Evolutionary conservation across 1,284 basidiomycete genomes (phyloP).

Genomic region (Puccinia novopanici): DNA sequence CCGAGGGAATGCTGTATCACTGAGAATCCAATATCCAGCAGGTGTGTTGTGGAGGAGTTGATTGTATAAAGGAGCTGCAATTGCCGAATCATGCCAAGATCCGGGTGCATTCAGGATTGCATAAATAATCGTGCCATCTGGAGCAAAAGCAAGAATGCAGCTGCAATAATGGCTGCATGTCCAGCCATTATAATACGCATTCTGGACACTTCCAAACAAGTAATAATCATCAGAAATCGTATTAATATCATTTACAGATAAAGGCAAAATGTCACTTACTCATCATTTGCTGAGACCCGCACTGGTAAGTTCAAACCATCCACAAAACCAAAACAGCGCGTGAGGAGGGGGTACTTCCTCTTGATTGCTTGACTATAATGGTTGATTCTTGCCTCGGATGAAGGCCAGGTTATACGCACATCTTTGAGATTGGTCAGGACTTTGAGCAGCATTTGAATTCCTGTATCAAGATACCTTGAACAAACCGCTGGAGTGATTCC

Average conservation of each 20-base stretch:
- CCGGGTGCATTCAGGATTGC: too few species aligned
- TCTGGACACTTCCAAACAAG: neutral
- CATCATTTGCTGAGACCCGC: neutral
- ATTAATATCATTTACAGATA: neutral
- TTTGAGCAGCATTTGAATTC: neutral
- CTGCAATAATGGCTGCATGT: too few species aligned
- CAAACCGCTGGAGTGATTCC: neutral
- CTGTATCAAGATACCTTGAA: too few species aligned
- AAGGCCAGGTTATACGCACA: neutral
- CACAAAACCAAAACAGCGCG: neutral
- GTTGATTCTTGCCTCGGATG: neutral
- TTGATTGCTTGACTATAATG: neutral
- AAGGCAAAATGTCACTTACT: slow-evolving; percentile 4
- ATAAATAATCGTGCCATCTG: too few species aligned
- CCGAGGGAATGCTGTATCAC: slow-evolving; percentile 3
- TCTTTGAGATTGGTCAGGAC: neutral
- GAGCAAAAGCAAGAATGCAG: too few species aligned
- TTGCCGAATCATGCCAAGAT: too few species aligned
- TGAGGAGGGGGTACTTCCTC: neutral
- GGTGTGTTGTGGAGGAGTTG: neutral
- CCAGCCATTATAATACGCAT: too few species aligned
- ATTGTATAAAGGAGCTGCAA: neutral
- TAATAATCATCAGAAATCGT: too few species aligned
- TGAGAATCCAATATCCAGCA: neutral
- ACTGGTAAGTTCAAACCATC: neutral